These are phyloP conservation scores for Eragrostis tef DNA, from an alignment of 202 grass and related monocot species.

Conservation along the genomic window DNA sequence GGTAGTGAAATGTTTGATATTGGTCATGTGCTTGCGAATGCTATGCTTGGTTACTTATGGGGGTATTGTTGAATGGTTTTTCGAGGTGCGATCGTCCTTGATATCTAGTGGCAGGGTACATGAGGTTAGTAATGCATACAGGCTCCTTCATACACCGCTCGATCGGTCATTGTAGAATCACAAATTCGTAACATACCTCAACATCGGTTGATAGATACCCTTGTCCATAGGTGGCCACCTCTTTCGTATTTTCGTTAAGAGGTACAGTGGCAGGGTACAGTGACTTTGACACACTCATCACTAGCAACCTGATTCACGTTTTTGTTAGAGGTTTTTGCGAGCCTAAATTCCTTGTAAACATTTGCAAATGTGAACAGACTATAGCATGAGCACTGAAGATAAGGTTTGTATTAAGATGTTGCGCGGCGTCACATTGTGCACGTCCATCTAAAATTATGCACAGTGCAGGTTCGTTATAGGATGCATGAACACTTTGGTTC, in stretches of 20 bases:
- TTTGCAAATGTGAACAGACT: background rate
- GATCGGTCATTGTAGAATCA: background rate
- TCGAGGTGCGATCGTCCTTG: background rate
- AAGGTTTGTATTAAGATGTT: background rate
- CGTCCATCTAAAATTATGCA: background rate
- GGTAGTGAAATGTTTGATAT: background rate
- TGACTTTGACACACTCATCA: background rate
- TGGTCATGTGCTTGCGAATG: background rate
- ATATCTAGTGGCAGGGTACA: constrained; percentile 1
- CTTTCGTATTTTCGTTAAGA: background rate
- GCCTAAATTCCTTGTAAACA: background rate
- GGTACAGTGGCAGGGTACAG: background rate
- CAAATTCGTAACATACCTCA: background rate
- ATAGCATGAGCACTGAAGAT: background rate
- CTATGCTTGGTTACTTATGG: too few species aligned
- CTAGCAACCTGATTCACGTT: background rate
- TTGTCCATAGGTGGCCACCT: background rate
- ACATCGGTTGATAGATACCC: background rate
- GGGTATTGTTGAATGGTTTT: too few species aligned
- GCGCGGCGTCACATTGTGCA: too few species aligned
- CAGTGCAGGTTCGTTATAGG: background rate
- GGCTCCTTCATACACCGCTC: background rate
- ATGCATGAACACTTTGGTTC: background rate
- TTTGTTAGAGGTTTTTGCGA: background rate
- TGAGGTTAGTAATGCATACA: constrained; percentile 15